A percentile compares a stretch with the other conserved stretches of the same genome.
These are phyloP conservation scores for Boletus insuetus DNA, from an alignment of 768 basidiomycete genomes.

Conservation along the genomic window DNA sequence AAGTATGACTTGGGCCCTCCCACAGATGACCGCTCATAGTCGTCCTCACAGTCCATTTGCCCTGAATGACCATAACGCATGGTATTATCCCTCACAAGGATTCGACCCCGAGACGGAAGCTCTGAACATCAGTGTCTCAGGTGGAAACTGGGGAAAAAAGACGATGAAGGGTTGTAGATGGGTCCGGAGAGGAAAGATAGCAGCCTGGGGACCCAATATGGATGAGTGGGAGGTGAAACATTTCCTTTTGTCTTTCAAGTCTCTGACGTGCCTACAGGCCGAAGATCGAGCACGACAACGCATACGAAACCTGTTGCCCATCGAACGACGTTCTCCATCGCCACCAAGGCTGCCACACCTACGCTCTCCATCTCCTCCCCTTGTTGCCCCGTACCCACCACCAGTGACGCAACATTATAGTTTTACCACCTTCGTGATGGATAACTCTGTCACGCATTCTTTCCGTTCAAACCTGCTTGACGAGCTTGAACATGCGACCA, in stretches of 20 bases:
- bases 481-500: constrained; percentile 79
- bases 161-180: constrained; percentile 71
- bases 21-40: constrained; percentile 6
- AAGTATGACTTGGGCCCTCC: constrained; percentile 20
- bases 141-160: constrained; percentile 87
- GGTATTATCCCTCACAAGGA: constrained; percentile 84
- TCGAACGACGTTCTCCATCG: constrained; percentile 61
- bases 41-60: constrained; percentile 38
- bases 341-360: constrained; percentile 75
- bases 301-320: constrained; percentile 62
- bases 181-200: constrained; percentile 79
- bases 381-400: constrained; percentile 70
- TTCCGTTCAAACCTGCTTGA: constrained; percentile 77
- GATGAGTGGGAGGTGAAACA: constrained; percentile 78
- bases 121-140: constrained; percentile 42
- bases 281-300: constrained; percentile 85
- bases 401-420: constrained; percentile 67
- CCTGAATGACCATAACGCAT: constrained; percentile 69
- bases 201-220: constrained; percentile 78
- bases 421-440: constrained; percentile 84
- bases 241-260: constrained; percentile 4
- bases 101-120: constrained; percentile 65
- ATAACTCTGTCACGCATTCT: constrained; percentile 78
- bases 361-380: constrained; percentile 74
- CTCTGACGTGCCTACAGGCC: constrained; percentile 42